Evolutionary conservation across 1,284 basidiomycete genomes (phyloP), one percentile per base, ranked within the genome.

Genomic region (Thelephora terrestris): DNA sequence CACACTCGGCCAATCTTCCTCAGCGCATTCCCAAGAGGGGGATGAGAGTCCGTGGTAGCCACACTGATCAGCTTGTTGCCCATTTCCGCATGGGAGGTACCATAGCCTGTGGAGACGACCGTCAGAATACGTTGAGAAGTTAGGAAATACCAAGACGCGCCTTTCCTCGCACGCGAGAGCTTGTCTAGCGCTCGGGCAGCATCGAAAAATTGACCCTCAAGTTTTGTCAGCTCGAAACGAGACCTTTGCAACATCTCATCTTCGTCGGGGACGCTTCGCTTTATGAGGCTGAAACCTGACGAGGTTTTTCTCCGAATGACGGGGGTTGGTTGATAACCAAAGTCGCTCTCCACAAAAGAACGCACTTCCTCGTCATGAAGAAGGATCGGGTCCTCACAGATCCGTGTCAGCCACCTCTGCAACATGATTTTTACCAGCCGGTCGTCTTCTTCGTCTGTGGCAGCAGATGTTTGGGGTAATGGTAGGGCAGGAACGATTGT

Each of bases 361-460:
- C 92, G 79, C 53, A 94, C 65, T 62, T 97, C 94, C 59, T 96
- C 93, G 55, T 97, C 92, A 50, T 81, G 70, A 39, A 90, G 70
- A 44, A 96, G 65, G 49, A 93, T 89, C 1, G 81, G 80, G 62
- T 97, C 91, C 58, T 91, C 88, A 64, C 87, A 92, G 35, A 97
- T 78, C 46, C 93, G 73, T 6, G 86, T 82, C 50, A 95, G 76
- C 92, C 93, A 97, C 51, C 89, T 74, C 66, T 96, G 94, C 21
- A 96, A 73, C 75, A 92, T 90, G 53, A 93, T 86, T 60, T 85
- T 85, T 36, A 97, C 90, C 2, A 97, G 74, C 29, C 94, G 76
- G 64, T 97, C 93, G 64, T 97, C 91, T 66, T 97, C 94, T 67
- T 96, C 93, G 61, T 96, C 92, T 14, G 90, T 93, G 20, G 90